These are phyloP conservation scores for Russula sp. DNA, from an alignment of 768 basidiomycete species.

Conservation along the genomic window DNA sequence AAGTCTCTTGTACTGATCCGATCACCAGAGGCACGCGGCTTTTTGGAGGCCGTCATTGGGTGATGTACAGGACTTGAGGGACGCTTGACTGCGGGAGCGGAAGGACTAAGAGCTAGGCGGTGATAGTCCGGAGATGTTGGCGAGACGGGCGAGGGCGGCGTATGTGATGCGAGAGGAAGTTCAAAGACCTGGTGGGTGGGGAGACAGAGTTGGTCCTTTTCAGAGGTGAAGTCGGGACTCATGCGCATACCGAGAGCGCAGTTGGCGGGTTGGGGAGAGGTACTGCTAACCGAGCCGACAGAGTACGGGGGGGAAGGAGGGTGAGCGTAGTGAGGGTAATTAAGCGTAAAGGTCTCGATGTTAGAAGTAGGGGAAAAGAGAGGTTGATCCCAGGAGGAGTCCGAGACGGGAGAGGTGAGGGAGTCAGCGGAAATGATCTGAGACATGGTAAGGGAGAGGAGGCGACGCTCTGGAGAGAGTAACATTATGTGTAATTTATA, in stretches of 20 bases:
- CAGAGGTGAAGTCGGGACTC: constrained; percentile 37
- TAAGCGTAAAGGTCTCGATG: constrained; percentile 28
- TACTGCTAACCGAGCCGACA: constrained; percentile 34
- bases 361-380: constrained; percentile 34
- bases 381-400: constrained; percentile 44
- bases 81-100: constrained; percentile 22
- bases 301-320: constrained; percentile 38
- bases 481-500: constrained; percentile 23
- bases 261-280: constrained; percentile 27
- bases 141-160: constrained; percentile 29
- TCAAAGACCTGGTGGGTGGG: constrained; percentile 73
- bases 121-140: constrained; percentile 26
- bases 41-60: constrained; percentile 31
- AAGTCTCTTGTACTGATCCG: constrained; percentile 70
- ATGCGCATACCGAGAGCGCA: constrained; percentile 46
- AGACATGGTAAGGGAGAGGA: constrained; percentile 40
- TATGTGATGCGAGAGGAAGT: constrained; percentile 34
- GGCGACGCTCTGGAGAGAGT: constrained; percentile 22
- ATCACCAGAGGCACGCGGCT: constrained; percentile 40
- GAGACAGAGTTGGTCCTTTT: constrained; percentile 48
- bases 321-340: constrained; percentile 22
- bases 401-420: constrained; percentile 47
- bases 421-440: constrained; percentile 53
- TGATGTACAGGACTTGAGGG: constrained; percentile 27
- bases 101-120: constrained; percentile 14